phyloP scores from a whole-genome alignment of 2,329 filamentous ascomycete species.

The Trichoderma aggressivum region DNA sequence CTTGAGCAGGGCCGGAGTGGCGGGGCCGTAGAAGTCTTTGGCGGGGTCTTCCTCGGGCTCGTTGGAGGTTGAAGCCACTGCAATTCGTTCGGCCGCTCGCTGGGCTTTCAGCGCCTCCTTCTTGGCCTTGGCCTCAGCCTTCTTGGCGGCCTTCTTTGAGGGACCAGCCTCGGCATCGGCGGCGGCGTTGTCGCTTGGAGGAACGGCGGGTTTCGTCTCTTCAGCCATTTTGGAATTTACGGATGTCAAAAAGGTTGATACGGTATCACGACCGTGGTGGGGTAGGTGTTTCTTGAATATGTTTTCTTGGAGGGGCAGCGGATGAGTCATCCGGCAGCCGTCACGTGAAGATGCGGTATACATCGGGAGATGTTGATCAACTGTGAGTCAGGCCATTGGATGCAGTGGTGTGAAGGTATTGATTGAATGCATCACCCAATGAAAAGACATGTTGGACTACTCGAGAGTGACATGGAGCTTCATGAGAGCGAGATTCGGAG shows the following conservation, averaged over 20 bases:
- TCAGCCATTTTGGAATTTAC: constrained; percentile 13
- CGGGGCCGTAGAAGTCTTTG: constrained; percentile 76
- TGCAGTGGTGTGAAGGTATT: not conserved
- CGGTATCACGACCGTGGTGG: constrained; percentile 12
- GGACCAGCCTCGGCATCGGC: not conserved
- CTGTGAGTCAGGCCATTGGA: not conserved
- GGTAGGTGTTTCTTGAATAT: constrained; percentile 6
- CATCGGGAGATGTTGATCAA: not conserved
- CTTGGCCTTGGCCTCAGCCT: constrained; percentile 80
- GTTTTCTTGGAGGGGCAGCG: constrained; percentile 7
- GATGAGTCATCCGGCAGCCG: constrained; percentile 7
- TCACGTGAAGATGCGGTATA: not conserved
- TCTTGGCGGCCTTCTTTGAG: constrained; percentile 72
- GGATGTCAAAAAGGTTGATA: not conserved
- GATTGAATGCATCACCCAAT: not conserved
- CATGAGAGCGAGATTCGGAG: not conserved
- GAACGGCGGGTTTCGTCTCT: constrained; percentile 6
- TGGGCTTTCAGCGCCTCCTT: constrained; percentile 80
- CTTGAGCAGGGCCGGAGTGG: constrained; percentile 56
- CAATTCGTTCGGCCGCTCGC: constrained; percentile 70
- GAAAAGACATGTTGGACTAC: not conserved
- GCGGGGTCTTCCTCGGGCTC: constrained; percentile 65
- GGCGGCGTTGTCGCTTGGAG: not conserved
- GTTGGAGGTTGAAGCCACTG: constrained; percentile 64
- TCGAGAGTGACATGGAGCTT: too few species aligned